Evolutionary conservation across 257 asterid species (phyloP).

Genomic region (Solanum virginianum): DNA sequence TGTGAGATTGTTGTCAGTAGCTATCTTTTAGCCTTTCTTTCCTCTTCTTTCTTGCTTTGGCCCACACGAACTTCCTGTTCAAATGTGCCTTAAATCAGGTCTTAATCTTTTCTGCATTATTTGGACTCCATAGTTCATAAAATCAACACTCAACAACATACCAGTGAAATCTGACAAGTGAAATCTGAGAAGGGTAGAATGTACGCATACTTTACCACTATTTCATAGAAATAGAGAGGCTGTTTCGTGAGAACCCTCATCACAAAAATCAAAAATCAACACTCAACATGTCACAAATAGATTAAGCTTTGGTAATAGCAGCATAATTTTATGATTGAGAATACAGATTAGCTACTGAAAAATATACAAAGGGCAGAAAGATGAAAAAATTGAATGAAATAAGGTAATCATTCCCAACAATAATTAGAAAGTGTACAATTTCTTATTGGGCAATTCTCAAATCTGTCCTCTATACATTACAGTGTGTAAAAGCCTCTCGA

Average conservation of each 20-base stretch:
- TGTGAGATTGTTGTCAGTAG: too few species aligned
- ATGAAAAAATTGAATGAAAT: not conserved
- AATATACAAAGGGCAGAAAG: not conserved
- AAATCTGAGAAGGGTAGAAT: fast-evolving
- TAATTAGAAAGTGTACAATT: not conserved
- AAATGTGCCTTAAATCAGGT: not conserved
- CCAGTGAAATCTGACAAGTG: too few species aligned
- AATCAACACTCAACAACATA: too few species aligned
- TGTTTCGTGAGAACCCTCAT: too few species aligned
- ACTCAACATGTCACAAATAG: not conserved
- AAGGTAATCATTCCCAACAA: not conserved
- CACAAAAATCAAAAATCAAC: not conserved
- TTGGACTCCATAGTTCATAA: not conserved
- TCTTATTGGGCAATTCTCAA: not conserved
- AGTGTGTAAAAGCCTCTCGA: not conserved
- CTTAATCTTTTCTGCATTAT: not conserved
- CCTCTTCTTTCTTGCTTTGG: not conserved
- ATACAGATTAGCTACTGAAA: not conserved
- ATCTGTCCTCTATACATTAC: not conserved
- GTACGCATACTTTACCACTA: too few species aligned
- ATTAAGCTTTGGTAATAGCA: not conserved
- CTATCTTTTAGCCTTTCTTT: too few species aligned
- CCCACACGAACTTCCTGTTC: not conserved
- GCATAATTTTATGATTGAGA: not conserved
- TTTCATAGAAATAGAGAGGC: too few species aligned